These are phyloP conservation scores for Suillus brevipes DNA, from an alignment of 768 basidiomycete species.

Conservation along the genomic window DNA sequence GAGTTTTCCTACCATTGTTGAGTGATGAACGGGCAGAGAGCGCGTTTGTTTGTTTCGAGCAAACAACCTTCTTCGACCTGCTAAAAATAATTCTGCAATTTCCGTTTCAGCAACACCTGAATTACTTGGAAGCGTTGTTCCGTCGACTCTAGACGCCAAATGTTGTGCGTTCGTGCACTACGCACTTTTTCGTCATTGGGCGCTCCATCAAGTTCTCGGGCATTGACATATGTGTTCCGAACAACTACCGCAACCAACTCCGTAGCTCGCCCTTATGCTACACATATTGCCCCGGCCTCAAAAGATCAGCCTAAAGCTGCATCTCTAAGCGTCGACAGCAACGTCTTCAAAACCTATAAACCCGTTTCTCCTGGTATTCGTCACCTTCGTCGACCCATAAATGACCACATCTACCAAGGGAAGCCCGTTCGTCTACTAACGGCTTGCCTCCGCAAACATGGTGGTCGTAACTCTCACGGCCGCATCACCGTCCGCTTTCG, in stretches of 20 bases:
- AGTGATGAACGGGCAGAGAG: slow-evolving; percentile 19
- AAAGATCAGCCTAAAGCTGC: slow-evolving; percentile 33
- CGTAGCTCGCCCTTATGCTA: slow-evolving; percentile 36
- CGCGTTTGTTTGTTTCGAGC: slow-evolving; percentile 35
- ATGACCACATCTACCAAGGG: slow-evolving; percentile 81
- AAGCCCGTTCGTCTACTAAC: slow-evolving; percentile 85
- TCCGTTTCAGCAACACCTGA: slow-evolving; percentile 3
- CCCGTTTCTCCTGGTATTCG: slow-evolving; percentile 85
- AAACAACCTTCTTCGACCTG: slow-evolving; percentile 25
- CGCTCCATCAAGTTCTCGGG: slow-evolving; percentile 8
- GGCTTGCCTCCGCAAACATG: slow-evolving; percentile 74
- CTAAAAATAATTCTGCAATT: slow-evolving; percentile 8
- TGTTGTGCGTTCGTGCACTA: slow-evolving; percentile 24
- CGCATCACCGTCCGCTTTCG: slow-evolving; percentile 84
- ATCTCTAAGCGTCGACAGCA: slow-evolving; percentile 43
- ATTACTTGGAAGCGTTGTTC: not conserved
- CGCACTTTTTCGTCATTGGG: slow-evolving; percentile 16
- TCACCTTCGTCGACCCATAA: slow-evolving; percentile 80
- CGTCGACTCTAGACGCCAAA: not conserved
- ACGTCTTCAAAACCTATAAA: slow-evolving; percentile 85
- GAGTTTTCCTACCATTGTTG: slow-evolving; percentile 28
- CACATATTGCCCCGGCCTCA: slow-evolving; percentile 29
- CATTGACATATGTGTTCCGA: slow-evolving; percentile 12
- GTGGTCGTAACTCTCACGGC: slow-evolving; percentile 84
- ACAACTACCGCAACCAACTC: slow-evolving; percentile 16